Base-by-base conservation (phyloP, 1,284 basidiomycete genomes). In the Apiotrichum mycotoxinovorans region DNA sequence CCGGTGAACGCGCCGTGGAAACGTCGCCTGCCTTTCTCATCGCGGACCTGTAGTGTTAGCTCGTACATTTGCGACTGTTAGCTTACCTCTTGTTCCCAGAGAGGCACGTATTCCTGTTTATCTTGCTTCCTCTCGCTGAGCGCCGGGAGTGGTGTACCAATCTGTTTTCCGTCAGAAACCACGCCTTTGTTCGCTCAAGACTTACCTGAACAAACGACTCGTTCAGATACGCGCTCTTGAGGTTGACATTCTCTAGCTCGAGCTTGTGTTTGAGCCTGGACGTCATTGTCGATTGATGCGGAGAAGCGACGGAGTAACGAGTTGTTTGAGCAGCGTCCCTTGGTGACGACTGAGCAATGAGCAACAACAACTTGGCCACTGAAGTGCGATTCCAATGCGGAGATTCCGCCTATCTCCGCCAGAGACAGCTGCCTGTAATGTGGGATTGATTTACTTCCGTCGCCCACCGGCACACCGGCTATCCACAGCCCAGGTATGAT, bases 1-100 rank as follows among this genome's bases (percentile, higher is more conserved):
- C 95, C 96, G 0, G 94, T 98, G 78, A 98, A 98, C 4, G 95
- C 96, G 17, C 96, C 95, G 72, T 99, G 95, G 43, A 99, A 81
- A 54, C 95, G 81, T 62, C 91, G 80, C 49, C 95, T 81, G 8
- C 96, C 96, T 73, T 97, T 87, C 76, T 97, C 95, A 79, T 98
- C 95, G 62, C 87, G 82, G 2, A 93, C 92, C 87, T 92, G 67
- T 10, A 20, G 27, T 1, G 42, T 62, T 20, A 57, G 49, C 11
- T 22, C 18, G 22, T 12, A 20, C 14, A 14, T 30, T 25, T 57
- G 40, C 38, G 12, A 25, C 7, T 25, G n/a, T 12, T 2, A 18
- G 23, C 80, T 61, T 61, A 90, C 91, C 66, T 97, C 92, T 80
- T 97, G 95, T 73, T 98, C 91, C 96, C 96, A 98, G 51, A 95